Conservation (phyloP, 306 rosid genomes). For the Cicer bijugum region DNA sequence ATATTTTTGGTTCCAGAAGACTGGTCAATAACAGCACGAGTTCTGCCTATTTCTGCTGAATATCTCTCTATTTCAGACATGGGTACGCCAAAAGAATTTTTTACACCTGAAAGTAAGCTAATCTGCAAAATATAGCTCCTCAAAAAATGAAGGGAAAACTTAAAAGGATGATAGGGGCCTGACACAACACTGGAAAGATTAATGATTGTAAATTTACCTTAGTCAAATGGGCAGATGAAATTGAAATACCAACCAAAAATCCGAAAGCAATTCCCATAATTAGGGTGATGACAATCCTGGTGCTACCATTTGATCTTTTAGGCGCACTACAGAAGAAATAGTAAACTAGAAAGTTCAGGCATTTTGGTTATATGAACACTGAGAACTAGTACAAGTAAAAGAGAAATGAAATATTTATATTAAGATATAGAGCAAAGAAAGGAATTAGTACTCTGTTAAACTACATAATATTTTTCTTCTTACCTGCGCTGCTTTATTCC, state of each 20-base stretch:
- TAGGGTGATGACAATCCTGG: constrained; percentile 62
- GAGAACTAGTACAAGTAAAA: constrained; percentile 15
- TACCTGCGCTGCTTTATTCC: constrained; percentile 60
- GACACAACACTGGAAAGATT: constrained; percentile 12
- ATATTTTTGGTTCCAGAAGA: constrained; percentile 52
- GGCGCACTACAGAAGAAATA: constrained; percentile 51
- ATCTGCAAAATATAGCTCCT: constrained; percentile 61
- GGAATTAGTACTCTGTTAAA: constrained; percentile 1
- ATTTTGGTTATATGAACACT: constrained; percentile 28
- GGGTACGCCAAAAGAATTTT: constrained; percentile 72
- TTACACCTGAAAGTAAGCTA: constrained; percentile 72
- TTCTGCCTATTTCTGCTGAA: constrained; percentile 45
- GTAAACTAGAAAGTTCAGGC: constrained; percentile 25
- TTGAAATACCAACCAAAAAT: constrained; percentile 74
- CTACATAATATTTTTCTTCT: constrained; percentile 29
- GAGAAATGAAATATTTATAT: background rate
- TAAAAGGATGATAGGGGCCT: constrained; percentile 41
- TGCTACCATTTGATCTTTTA: constrained; percentile 69
- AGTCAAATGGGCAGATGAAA: constrained; percentile 61
- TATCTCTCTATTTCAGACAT: constrained; percentile 57
- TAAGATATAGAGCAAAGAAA: constrained; percentile 15
- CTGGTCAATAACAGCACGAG: constrained; percentile 45
- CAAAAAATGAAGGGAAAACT: constrained; percentile 4
- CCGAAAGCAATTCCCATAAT: constrained; percentile 77
- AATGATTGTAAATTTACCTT: constrained; percentile 59